phyloP scores from a whole-genome alignment of 1,284 basidiomycete genomes.

The Moesziomyces globuligerus region DNA sequence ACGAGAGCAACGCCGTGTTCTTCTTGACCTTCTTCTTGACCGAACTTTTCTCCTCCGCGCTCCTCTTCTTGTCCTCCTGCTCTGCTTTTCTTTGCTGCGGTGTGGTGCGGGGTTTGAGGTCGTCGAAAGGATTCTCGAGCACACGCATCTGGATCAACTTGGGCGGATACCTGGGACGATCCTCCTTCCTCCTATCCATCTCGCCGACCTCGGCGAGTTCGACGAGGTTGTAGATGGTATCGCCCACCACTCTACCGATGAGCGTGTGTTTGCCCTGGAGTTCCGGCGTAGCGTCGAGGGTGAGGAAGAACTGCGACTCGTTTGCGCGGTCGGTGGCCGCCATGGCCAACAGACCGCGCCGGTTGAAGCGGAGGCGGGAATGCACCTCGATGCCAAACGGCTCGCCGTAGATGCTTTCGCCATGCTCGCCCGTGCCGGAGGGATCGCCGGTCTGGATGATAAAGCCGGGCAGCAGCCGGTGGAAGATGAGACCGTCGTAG shows the following conservation, averaged over 20 bases:
- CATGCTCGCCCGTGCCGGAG: conserved; percentile 88
- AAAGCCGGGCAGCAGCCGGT: conserved; percentile 87
- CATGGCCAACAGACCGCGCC: conserved; percentile 92
- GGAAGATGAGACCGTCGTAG: conserved; percentile 93
- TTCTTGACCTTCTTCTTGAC: conserved; percentile 47
- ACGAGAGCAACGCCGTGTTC: conserved; percentile 56
- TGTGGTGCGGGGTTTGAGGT: conserved; percentile 95
- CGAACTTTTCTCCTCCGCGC: conserved; percentile 23
- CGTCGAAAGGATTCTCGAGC: conserved; percentile 90
- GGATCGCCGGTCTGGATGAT: conserved; percentile 95
- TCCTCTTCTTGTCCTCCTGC: conserved; percentile 72
- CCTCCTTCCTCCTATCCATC: conserved; percentile 73
- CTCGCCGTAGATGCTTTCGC: conserved; percentile 72
- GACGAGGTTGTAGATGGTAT: conserved; percentile 68
- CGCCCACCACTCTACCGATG: conserved; percentile 55
- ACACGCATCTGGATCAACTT: conserved; percentile 85
- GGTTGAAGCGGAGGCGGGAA: conserved; percentile 80
- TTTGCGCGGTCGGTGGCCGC: conserved; percentile 74
- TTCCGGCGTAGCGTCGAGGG: conserved; percentile 63
- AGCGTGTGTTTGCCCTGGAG: conserved; percentile 63
- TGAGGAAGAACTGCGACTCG: conserved; percentile 68
- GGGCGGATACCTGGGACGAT: conserved; percentile 87
- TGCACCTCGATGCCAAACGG: conserved; percentile 94
- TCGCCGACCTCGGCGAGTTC: conserved; percentile 82
- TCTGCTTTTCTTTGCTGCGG: conserved; percentile 85